phyloP scores from a whole-genome alignment of 805 yeast genomes.

The Ogataea naganishii region DNA sequence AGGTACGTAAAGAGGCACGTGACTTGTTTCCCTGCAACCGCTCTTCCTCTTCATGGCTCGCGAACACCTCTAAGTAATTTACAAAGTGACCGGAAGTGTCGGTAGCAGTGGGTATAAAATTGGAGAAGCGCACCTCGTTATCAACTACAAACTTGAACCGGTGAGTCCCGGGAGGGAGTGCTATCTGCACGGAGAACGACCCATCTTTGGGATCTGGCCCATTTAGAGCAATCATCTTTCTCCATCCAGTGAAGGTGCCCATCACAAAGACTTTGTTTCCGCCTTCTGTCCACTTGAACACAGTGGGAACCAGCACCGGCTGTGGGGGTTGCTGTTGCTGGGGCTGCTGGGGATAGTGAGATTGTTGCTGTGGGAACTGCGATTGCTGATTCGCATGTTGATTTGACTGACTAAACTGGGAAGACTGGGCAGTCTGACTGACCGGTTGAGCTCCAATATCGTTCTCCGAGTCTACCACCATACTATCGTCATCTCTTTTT shows the following conservation, averaged over 20 bases:
- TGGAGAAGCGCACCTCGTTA: slow-evolving; percentile 83
- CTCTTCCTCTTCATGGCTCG: slow-evolving; percentile 18
- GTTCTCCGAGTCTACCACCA: slow-evolving; percentile 16
- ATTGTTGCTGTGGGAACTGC: slow-evolving; percentile 3
- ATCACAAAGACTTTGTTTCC: slow-evolving; percentile 93
- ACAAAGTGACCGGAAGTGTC: slow-evolving; percentile 96
- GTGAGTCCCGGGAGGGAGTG: slow-evolving; percentile 86
- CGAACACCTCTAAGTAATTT: slow-evolving; percentile 70
- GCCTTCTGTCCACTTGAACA: slow-evolving; percentile 92
- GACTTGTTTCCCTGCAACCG: slow-evolving; percentile 13
- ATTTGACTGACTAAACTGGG: too few species aligned
- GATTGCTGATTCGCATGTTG: neutral
- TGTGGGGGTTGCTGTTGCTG: slow-evolving; percentile 14
- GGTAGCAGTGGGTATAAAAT: slow-evolving; percentile 90
- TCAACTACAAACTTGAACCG: slow-evolving; percentile 90
- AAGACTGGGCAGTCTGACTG: too few species aligned
- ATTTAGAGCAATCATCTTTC: slow-evolving; percentile 88
- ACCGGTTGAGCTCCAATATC: slow-evolving; percentile 13
- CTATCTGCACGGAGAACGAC: slow-evolving; percentile 58
- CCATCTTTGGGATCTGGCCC: slow-evolving; percentile 39
- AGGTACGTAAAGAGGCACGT: slow-evolving; percentile 24
- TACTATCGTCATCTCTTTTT: slow-evolving; percentile 27
- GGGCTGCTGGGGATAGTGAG: slow-evolving; percentile 6
- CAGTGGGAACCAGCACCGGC: slow-evolving; percentile 36
- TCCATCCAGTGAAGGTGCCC: slow-evolving; percentile 97